phyloP scores from a whole-genome alignment of 768 basidiomycete genomes.

The Boletus vermiculosoides region DNA sequence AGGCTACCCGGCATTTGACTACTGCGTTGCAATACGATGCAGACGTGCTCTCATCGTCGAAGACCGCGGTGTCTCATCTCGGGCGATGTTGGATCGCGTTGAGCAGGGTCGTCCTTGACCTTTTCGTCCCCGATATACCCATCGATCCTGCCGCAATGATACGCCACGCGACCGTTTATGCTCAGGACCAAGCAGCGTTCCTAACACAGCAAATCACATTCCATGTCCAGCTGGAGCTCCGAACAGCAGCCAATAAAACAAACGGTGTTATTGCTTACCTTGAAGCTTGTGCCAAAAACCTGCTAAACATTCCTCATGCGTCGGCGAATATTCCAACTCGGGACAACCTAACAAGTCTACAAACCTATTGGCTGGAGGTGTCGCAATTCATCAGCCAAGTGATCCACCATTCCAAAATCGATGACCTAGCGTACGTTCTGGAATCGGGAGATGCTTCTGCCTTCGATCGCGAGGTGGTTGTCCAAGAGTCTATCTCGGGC shows the following conservation, averaged over 20 bases:
- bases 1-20: conserved; percentile 34
- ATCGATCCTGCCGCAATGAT: conserved; percentile 81
- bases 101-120: conserved; percentile 56
- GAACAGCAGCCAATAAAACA: conserved; percentile 52
- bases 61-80: conserved; percentile 34
- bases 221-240: conserved; percentile 53
- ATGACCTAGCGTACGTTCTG: conserved; percentile 44
- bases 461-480: conserved; percentile 57
- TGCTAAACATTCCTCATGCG: conserved; percentile 23
- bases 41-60: conserved; percentile 10
- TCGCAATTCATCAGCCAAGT: conserved; percentile 68
- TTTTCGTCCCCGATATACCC: conserved; percentile 81
- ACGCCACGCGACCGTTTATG: conserved; percentile 44
- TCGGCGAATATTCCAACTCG: conserved; percentile 35
- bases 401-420: conserved; percentile 46
- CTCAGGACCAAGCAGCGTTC: conserved; percentile 39
- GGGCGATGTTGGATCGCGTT: conserved; percentile 61
- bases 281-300: conserved; percentile 31
- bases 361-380: conserved; percentile 74
- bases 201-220: conserved; percentile 51
- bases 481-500: conserved; percentile 77
- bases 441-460: conserved; percentile 38
- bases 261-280: conserved; percentile 54
- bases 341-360: conserved; percentile 48
- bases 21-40: conserved; percentile 24